These are phyloP conservation scores for Solanum clarkiae DNA, from an alignment of 257 asterid genomes.

Conservation along the genomic window DNA sequence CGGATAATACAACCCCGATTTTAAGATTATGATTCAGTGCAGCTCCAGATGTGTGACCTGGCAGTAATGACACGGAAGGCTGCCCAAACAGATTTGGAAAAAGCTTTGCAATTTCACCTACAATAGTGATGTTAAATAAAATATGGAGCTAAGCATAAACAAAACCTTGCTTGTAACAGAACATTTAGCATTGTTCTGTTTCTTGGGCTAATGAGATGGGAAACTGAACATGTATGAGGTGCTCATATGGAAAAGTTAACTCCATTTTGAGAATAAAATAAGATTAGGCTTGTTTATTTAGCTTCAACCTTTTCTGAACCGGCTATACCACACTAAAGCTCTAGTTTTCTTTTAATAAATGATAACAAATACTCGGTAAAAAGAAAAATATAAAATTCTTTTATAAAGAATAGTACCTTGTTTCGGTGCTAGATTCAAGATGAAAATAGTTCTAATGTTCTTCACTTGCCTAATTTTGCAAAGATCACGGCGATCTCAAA, in stretches of 20 bases:
- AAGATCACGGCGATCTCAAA: not conserved
- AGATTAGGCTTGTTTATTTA: not conserved
- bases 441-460: not conserved
- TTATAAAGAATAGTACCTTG: not conserved
- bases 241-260: not conserved
- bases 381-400: not conserved
- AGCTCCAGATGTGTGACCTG: slow-evolving; percentile 29
- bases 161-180: not conserved
- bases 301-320: not conserved
- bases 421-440: not conserved
- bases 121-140: not conserved
- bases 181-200: not conserved
- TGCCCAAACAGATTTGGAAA: slow-evolving; percentile 85
- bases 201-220: not conserved
- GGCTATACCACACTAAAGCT: not conserved
- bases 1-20: slow-evolving; percentile 87
- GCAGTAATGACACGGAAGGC: slow-evolving; percentile 67
- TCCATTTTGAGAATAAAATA: not conserved
- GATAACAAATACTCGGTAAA: not conserved
- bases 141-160: not conserved
- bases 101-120: slow-evolving; percentile 85
- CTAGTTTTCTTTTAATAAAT: not conserved
- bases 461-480: not conserved
- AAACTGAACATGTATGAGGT: not conserved
- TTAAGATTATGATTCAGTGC: slow-evolving; percentile 30